Percentiles rank a stretch among this genome's conserved stretches.
Conservation (phyloP, 2,329 filamentous ascomycete species). For the Colletotrichum cuscutae region DNA sequence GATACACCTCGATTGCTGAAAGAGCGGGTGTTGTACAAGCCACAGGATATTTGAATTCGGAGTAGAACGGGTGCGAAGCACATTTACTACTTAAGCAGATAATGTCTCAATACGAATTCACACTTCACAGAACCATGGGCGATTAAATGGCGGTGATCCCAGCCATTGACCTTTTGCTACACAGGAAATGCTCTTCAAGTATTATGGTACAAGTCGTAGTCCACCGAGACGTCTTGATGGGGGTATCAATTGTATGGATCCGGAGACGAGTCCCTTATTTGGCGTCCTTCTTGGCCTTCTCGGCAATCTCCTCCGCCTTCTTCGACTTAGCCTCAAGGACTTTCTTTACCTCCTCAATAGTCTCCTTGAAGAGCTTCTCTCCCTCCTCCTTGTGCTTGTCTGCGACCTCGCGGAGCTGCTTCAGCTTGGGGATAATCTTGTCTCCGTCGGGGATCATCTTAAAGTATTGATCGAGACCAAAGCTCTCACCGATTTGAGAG, state of each 20-base stretch:
- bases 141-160: background rate
- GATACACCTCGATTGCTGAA: background rate
- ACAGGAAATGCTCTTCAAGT: background rate
- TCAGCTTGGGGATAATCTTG: conserved; percentile 73
- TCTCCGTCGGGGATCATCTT: conserved; percentile 72
- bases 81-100: background rate
- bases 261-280: conserved; percentile 42
- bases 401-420: conserved; percentile 71
- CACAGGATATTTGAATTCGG: background rate
- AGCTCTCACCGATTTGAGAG: conserved; percentile 48
- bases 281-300: conserved; percentile 62
- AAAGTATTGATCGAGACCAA: conserved; percentile 70
- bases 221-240: background rate
- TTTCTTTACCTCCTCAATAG: conserved; percentile 72
- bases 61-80: no score
- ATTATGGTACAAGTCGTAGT: background rate
- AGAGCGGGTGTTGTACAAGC: background rate
- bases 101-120: background rate
- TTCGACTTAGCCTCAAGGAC: conserved; percentile 69
- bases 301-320: conserved; percentile 67
- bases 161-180: background rate
- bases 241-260: background rate
- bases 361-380: conserved; percentile 75
- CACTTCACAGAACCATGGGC: background rate
- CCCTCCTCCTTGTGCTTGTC: conserved; percentile 77